phyloP scores from a whole-genome alignment of 176 grass and related monocot genomes.

The Chrysopogon serrulatus region DNA sequence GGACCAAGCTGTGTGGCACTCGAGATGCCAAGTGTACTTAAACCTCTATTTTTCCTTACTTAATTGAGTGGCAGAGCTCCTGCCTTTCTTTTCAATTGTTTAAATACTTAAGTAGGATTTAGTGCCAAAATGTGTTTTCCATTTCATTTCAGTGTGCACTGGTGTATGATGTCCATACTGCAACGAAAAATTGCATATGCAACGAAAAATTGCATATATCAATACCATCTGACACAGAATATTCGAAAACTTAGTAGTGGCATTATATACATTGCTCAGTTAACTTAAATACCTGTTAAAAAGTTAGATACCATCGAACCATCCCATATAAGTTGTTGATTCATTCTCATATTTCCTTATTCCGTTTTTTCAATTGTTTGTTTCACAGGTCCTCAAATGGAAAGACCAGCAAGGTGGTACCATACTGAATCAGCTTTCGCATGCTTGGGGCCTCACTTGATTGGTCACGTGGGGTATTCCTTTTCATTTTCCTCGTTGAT shows the following conservation, averaged over 20 bases:
- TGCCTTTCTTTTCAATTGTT: too few species aligned
- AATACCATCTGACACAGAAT: not conserved
- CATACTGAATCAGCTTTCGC: slow-evolving; percentile 55
- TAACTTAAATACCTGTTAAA: not conserved
- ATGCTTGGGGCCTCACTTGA: slow-evolving; percentile 84
- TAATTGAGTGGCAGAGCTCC: too few species aligned
- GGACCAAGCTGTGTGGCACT: too few species aligned
- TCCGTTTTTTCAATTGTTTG: slow-evolving; percentile 15
- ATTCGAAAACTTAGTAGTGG: not conserved
- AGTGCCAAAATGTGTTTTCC: not conserved
- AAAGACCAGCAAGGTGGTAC: slow-evolving; percentile 55
- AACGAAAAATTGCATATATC: too few species aligned
- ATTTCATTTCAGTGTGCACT: not conserved
- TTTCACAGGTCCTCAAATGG: slow-evolving; percentile 83
- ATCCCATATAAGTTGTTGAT: not conserved
- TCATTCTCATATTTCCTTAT: not conserved
- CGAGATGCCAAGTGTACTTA: too few species aligned
- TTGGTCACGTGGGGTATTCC: slow-evolving; percentile 75
- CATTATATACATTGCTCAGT: not conserved
- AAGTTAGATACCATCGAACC: not conserved
- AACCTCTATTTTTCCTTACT: too few species aligned
- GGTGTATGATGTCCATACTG: not conserved
- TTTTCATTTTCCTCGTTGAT: not conserved
- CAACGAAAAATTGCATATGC: not conserved
- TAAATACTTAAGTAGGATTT: not conserved